Evolutionary conservation across 2,329 filamentous ascomycete species (phyloP), one percentile per base, ranked within the genome.

Genomic region (Amylocarpus encephaloides): DNA sequence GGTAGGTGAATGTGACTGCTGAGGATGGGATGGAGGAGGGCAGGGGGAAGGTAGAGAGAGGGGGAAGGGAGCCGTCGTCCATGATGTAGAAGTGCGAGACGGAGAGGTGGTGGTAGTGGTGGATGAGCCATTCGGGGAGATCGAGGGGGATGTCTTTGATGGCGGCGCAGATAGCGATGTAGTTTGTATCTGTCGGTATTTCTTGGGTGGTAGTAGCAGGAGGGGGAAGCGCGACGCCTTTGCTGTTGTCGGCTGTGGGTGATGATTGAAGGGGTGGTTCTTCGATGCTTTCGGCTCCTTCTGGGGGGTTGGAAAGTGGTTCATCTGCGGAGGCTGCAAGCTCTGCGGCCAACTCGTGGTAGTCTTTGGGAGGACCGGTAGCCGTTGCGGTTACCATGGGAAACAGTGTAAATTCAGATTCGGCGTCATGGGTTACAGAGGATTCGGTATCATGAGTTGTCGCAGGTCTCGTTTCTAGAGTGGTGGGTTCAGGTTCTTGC

Each of bases 71-170:
- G 16, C 54, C 54, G 43, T 64, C 62, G 34, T 64, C 62, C 55
- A 64, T 62, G 48, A 64, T 55, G 45, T 64, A 64, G 48, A 64
- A 63, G 18, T 56, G 48, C 1, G 48, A 50, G 36, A 64, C 60
- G 13, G 52, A 52, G 32, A 61, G 42, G 42, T 64, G 59, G 47
- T 63, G 45, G 35, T 64, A 64, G 42, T 64, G 62, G 34, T 64
- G 61, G 2, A 55, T 52, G 26, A 64, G 52, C 26, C 50, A 63
- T 46, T 64, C 62, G 1, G 56, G 53, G n/a, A 64, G 51, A 36
- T 64, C 62, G 10, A 11, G 16, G 22, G 40, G 40, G 22, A 62
- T 56, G 36, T 64, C 48, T 48, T 60, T 61, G 1, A 62, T 48
- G n/a, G 58, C 53, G 34, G 60, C 48, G 49, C 62, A 64, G 32